Evolutionary conservation across 2,329 filamentous ascomycete genomes (phyloP), one percentile per base, ranked within the genome.

Genomic region (Beauveria bassiana): DNA sequence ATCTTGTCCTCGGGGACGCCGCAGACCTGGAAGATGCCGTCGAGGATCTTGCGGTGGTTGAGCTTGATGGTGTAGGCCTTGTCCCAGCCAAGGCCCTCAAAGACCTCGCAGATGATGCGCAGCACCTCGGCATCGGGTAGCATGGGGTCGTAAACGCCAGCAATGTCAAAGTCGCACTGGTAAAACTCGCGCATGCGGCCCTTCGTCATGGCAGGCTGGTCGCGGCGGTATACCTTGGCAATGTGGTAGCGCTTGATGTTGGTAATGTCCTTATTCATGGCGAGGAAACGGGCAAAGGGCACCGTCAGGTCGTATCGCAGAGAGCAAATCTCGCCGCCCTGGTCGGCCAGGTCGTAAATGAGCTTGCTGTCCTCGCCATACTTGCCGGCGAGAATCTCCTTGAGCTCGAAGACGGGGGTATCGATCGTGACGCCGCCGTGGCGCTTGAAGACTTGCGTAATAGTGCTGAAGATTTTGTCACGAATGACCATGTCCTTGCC

Each of bases 111-210:
- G 61, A 90, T 85, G 66, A 97, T 92, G 62, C 89, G 84, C 68
- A 98, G 77, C 63, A 96, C 88, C 77, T 97, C 93, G 43, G 92
- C 90, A 71, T 97, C 93, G 61, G 93, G 91, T 28, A 96, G 83
- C 92, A 97, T 96, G 59, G 90, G 77, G 72, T 96, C 93, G 77
- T 91, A 96, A 47, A 78, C 80, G 64, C 93, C 92, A 14, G 93
- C 93, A 76, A 97, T 93, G 72, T 97, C 93, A 71, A 97, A 96
- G 77, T 98, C 93, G 78, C 93, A 97, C 76, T 97, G 93, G 78
- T 96, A 96, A 76, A 96, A 96, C 76, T 97, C 93, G 70, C 93
- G 85, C 89, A 96, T 95, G 59, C 93, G 86, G 57, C 93, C 93
- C 73, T 96, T 95, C 64, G 88, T 90, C 78, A 97, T 91, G 64